Evolutionary conservation across 2,329 filamentous ascomycete genomes (phyloP), one percentile per base, ranked within the genome.

Genomic region (Zymoseptoria tritici): DNA sequence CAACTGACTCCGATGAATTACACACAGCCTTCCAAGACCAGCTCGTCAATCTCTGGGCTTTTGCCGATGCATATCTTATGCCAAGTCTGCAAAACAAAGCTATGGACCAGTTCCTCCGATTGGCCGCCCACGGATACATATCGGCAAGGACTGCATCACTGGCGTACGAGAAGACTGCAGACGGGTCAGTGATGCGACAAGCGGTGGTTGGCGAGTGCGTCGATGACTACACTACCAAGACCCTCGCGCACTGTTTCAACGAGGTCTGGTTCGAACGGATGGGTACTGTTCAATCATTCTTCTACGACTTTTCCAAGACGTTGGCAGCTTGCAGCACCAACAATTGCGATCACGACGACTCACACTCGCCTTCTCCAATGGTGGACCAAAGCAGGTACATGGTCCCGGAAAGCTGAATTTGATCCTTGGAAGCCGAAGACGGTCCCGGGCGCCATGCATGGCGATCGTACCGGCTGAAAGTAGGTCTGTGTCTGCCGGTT

Each of bases 1-100:
- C n/a, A n/a, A n/a, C n/a, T n/a, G n/a, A n/a, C n/a, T n/a, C n/a
- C n/a, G n/a, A n/a, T n/a, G n/a, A n/a, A n/a, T n/a, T n/a, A n/a
- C n/a, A 24, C 21, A 24, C 22, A 20, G 4, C 21, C 4, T 22
- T 22, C 4, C 21, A 22, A 22, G 5, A 31, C 8, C 42, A 46
- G 5, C 51, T 57, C 2, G 52, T 57, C 19, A 19, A 24, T 6
- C 51, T 57, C 1, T 60, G 58, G 58, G 8, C 21, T 11, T 57
- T 60, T 11, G 51, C 49, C 1, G 55, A 55, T 13, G 26, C 9
- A 2, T 24, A 9, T 9, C 36, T 54, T 1, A 49, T 60, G 29
- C 49, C 54, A 2, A 19, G 29, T 11, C 19, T 60, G 5, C 58
- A 60, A 49, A 60, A 60, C 42, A 22, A 16, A 7, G 54, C 50